phyloP scores from a whole-genome alignment of 805 yeast genomes.

The Ogataea pilisensis region DNA sequence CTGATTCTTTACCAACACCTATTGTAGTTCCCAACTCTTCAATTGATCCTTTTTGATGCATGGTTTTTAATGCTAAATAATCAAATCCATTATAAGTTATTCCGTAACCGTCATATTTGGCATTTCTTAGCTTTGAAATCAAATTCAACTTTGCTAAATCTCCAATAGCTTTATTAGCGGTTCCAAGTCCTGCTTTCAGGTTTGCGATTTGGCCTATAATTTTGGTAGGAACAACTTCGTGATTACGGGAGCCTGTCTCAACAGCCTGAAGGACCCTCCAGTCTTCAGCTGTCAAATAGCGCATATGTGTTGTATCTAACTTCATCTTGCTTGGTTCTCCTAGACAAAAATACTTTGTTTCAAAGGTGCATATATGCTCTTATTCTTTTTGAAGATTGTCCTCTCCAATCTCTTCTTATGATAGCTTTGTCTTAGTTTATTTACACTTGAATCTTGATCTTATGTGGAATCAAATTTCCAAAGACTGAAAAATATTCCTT shows the following conservation, averaged over 20 bases:
- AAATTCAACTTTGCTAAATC: slow-evolving; percentile 85
- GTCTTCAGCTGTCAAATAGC: slow-evolving; percentile 88
- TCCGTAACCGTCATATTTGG: slow-evolving; percentile 92
- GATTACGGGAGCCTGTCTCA: slow-evolving; percentile 87
- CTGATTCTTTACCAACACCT: slow-evolving; percentile 98
- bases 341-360: too few species aligned
- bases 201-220: slow-evolving; percentile 80
- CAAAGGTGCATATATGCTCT: too few species aligned
- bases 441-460: background rate
- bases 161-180: slow-evolving; percentile 72
- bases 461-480: background rate
- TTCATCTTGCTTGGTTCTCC: slow-evolving; percentile 55
- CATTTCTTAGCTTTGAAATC: slow-evolving; percentile 76
- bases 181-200: slow-evolving; percentile 60
- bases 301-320: slow-evolving; percentile 88
- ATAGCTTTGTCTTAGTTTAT: background rate
- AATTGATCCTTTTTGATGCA: slow-evolving; percentile 69
- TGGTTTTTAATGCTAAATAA: slow-evolving; percentile 81
- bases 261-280: slow-evolving; percentile 85
- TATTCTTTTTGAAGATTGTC: too few species aligned
- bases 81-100: slow-evolving; percentile 88
- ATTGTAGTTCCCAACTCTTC: slow-evolving; percentile 81
- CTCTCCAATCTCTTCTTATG: too few species aligned
- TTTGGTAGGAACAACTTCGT: slow-evolving; percentile 89
- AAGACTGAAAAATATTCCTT: background rate